Percentiles rank a stretch among this genome's conserved stretches.
Evolutionary conservation across 1,284 basidiomycete species (phyloP).

Genomic region (Marasmius tenuissimus): DNA sequence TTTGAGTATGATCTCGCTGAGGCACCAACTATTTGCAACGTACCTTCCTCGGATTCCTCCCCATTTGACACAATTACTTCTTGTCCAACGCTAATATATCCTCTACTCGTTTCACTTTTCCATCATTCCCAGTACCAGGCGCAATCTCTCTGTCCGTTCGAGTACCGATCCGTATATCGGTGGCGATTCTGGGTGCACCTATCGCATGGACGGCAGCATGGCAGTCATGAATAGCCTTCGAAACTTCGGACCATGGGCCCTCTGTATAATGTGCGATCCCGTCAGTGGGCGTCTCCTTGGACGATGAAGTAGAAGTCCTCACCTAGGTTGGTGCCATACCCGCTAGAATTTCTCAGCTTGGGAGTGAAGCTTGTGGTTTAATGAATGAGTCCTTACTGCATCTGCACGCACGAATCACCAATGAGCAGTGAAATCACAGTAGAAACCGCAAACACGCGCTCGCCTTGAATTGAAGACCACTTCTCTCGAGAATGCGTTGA

Average conservation of each 20-base stretch:
- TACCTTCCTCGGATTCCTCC: too few relatives aligned
- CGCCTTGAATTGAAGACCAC: slow-evolving; percentile 81
- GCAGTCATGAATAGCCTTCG: slow-evolving; percentile 81
- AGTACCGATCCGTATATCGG: slow-evolving; percentile 92
- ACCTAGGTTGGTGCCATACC: slow-evolving; percentile 90
- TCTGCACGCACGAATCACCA: slow-evolving; percentile 38
- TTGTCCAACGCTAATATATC: slow-evolving; percentile 60
- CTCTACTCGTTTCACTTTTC: slow-evolving; percentile 78
- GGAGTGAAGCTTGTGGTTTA: slow-evolving; percentile 5
- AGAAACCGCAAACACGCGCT: slow-evolving; percentile 18
- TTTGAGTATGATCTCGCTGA: background rate
- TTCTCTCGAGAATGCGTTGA: slow-evolving; percentile 77
- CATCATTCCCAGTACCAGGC: slow-evolving; percentile 71
- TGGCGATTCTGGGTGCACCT: slow-evolving; percentile 74
- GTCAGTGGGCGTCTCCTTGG: background rate
- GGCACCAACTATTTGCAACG: background rate
- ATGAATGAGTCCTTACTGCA: slow-evolving; percentile 60
- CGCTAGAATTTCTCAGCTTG: slow-evolving; percentile 43
- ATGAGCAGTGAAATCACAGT: slow-evolving; percentile 12
- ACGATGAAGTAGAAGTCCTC: slow-evolving; percentile 11
- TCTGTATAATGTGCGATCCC: slow-evolving; percentile 40
- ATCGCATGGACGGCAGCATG: slow-evolving; percentile 84
- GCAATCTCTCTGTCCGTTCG: slow-evolving; percentile 69
- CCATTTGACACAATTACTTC: background rate
- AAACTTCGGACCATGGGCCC: slow-evolving; percentile 84